Percentiles rank a stretch among this genome's conserved stretches.
phyloP scores from a whole-genome alignment of 768 basidiomycete genomes.

The Saitozyma podzolica region DNA sequence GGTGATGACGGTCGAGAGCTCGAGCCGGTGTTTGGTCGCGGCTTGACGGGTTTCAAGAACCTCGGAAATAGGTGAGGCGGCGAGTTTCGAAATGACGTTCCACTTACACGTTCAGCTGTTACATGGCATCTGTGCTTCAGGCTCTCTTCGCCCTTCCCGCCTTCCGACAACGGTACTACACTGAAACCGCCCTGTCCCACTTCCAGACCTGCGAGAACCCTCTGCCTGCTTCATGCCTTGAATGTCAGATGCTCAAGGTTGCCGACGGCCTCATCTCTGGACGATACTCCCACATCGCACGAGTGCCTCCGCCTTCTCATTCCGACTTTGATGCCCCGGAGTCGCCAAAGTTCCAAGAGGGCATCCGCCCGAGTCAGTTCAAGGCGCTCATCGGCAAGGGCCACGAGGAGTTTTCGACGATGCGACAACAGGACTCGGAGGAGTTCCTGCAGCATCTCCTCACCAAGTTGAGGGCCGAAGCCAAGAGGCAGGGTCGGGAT shows the following conservation, averaged over 20 bases:
- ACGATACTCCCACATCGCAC: conserved; percentile 71
- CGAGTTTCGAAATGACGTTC: background rate
- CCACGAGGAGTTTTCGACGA: conserved; percentile 90
- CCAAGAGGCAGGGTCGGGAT: conserved; percentile 51
- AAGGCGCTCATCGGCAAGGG: conserved; percentile 88
- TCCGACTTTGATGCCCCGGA: conserved; percentile 39
- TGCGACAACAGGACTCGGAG: conserved; percentile 95
- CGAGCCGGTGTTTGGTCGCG: conserved; percentile 82
- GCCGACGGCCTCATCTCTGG: conserved; percentile 91
- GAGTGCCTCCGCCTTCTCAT: conserved; percentile 30
- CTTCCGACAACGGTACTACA: conserved; percentile 73
- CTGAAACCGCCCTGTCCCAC: conserved; percentile 58
- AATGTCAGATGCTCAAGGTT: conserved; percentile 91
- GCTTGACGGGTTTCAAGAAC: conserved; percentile 84
- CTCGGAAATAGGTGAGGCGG: conserved; percentile 76
- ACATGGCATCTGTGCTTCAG: conserved; percentile 94
- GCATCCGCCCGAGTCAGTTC: conserved; percentile 77
- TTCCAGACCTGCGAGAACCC: conserved; percentile 64
- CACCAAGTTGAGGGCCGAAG: conserved; percentile 61
- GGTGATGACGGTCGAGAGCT: conserved; percentile 82
- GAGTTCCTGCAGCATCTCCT: conserved; percentile 87
- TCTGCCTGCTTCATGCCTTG: conserved; percentile 80
- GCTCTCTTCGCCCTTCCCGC: conserved; percentile 74
- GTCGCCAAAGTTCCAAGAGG: conserved; percentile 68
- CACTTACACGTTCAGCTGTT: conserved; percentile 64